phyloP scores from a whole-genome alignment of 768 basidiomycete genomes.

The Amanita phalloides region DNA sequence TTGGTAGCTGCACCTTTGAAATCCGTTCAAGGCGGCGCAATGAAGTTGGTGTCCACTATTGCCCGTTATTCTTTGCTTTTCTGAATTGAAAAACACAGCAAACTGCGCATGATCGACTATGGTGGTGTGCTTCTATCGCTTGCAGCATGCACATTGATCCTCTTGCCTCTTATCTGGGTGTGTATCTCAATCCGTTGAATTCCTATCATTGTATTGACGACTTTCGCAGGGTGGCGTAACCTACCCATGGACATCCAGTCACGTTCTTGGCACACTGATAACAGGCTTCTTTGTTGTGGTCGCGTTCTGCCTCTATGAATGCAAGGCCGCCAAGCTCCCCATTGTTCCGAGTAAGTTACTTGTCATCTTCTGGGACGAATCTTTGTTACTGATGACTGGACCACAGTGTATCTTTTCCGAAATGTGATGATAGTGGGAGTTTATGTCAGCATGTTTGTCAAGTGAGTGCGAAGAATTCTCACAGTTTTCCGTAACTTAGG shows the following conservation, averaged over 20 bases:
- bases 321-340: slow-evolving; percentile 57
- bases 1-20: slow-evolving; percentile 57
- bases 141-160: slow-evolving; percentile 46
- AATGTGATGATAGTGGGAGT: too few species aligned
- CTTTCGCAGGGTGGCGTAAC: slow-evolving; percentile 50
- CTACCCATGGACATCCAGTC: slow-evolving; percentile 60
- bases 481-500: too few species aligned
- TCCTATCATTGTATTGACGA: background rate
- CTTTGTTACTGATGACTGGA: background rate
- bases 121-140: slow-evolving; percentile 49
- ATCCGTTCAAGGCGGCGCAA: slow-evolving; percentile 49
- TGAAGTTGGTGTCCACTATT: slow-evolving; percentile 20
- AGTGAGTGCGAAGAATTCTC: too few species aligned
- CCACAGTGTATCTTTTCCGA: slow-evolving; percentile 60
- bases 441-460: too few species aligned
- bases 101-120: slow-evolving; percentile 58
- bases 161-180: slow-evolving; percentile 68
- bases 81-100: slow-evolving; percentile 22
- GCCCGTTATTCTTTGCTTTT: background rate
- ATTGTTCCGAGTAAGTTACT: slow-evolving; percentile 53
- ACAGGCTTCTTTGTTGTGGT: slow-evolving; percentile 41
- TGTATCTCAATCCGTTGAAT: slow-evolving; percentile 7
- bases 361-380: background rate
- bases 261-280: slow-evolving; percentile 49
- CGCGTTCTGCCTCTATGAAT: slow-evolving; percentile 64